Conservation (phyloP, 2,329 filamentous ascomycete genomes). For the Trichoderma sp. region DNA sequence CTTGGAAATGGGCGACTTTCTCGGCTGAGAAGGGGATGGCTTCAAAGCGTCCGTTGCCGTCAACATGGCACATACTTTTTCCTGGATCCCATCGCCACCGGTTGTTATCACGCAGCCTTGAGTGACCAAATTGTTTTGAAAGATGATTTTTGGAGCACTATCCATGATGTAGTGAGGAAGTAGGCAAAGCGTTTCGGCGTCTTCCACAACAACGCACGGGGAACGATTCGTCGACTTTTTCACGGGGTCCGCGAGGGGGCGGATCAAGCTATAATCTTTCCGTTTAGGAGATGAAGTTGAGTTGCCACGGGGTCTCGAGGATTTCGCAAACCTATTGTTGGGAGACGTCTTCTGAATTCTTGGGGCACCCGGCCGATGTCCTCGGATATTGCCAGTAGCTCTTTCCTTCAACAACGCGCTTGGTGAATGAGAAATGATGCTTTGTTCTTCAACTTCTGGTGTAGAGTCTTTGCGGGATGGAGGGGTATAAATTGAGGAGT, state of each 20-base stretch:
- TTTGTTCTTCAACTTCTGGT: neutral
- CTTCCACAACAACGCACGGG: slow-evolving; percentile 19
- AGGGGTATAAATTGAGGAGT: neutral
- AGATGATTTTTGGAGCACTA: neutral
- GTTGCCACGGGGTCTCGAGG: neutral
- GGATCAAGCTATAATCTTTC: slow-evolving; percentile 21
- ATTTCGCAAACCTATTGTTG: slow-evolving; percentile 2
- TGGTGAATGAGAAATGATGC: neutral
- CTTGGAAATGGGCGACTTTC: slow-evolving; percentile 24
- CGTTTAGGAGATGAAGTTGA: slow-evolving; percentile 21
- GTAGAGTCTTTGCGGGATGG: neutral
- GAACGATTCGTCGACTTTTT: slow-evolving; percentile 23
- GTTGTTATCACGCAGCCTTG: neutral
- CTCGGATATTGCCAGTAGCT: neutral
- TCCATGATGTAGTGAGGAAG: slow-evolving; percentile 11
- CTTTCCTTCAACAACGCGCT: neutral
- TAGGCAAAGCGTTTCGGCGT: neutral
- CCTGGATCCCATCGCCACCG: slow-evolving; percentile 29
- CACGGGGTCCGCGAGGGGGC: slow-evolving; percentile 20
- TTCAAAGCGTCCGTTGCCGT: slow-evolving; percentile 36
- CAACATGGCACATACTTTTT: slow-evolving; percentile 38
- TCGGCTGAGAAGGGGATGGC: slow-evolving; percentile 23
- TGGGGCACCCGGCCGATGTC: neutral
- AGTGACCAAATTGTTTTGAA: neutral
- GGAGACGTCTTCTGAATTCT: slow-evolving; percentile 21